phyloP scores from a whole-genome alignment of 805 yeast genomes.

The Metschnikowia drakensbergensis region DNA sequence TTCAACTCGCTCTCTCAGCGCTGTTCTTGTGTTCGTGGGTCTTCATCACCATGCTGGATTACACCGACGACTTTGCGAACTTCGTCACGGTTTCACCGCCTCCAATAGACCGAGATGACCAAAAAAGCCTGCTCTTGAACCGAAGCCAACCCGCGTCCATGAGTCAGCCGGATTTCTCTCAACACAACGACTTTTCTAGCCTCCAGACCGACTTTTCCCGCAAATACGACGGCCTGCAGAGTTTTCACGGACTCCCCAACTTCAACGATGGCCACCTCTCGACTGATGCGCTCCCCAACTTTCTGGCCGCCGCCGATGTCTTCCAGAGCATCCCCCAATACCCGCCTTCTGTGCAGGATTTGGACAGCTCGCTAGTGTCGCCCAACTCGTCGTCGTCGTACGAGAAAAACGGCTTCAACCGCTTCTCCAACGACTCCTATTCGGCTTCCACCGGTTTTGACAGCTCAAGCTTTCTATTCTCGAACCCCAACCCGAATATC shows the following conservation, averaged over 20 bases:
- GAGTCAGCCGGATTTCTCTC: neutral
- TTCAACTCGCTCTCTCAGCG: no score
- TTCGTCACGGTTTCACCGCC: slow-evolving; percentile 32
- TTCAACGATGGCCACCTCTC: neutral
- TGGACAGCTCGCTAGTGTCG: slow-evolving; percentile 1
- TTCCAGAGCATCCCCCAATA: neutral
- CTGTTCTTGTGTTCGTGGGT: no score
- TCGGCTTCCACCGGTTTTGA: neutral
- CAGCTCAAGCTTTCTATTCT: slow-evolving; percentile 3
- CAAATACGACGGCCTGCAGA: neutral
- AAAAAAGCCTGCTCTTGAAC: neutral
- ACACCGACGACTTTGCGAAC: slow-evolving; percentile 26
- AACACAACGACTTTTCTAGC: neutral
- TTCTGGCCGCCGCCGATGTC: neutral
- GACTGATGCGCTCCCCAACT: no score
- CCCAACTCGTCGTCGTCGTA: slow-evolving; percentile 2
- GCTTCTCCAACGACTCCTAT: neutral
- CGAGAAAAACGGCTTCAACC: neutral
- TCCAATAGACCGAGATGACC: slow-evolving; percentile 7
- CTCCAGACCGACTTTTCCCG: neutral
- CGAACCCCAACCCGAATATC: slow-evolving; percentile 14
- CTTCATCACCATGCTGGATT: neutral
- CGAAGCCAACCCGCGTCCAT: neutral
- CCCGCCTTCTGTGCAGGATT: neutral
- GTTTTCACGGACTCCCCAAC: neutral